Conservation (phyloP, 108 stramenopile genomes). For the Nitzschia sp. region DNA sequence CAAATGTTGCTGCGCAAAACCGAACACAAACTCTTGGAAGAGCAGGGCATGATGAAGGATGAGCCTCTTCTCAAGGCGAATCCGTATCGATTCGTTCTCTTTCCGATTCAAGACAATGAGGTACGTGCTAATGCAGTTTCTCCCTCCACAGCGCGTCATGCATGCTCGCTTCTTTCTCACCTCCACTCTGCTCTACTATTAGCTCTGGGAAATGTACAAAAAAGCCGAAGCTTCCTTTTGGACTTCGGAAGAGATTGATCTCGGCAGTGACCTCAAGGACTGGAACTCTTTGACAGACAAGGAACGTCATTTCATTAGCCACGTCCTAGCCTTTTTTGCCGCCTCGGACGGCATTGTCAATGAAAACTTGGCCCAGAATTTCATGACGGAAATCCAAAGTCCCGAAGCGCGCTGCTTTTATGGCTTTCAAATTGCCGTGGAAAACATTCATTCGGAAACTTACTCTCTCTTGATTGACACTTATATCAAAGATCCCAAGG, state of each 20-base stretch:
- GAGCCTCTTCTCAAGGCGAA: slow-evolving; percentile 85
- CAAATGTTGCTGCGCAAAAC: slow-evolving; percentile 28
- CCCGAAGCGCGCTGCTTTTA: slow-evolving; percentile 99
- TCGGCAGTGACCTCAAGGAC: slow-evolving; percentile 94
- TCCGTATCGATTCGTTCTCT: slow-evolving; percentile 95
- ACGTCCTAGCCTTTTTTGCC: slow-evolving; percentile 99
- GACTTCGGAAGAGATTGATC: slow-evolving; percentile 99
- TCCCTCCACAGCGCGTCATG: neutral
- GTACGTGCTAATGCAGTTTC: slow-evolving; percentile 70
- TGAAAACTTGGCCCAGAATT: slow-evolving; percentile 98
- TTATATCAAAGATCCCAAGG: slow-evolving; percentile 88
- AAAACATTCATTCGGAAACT: slow-evolving; percentile 99
- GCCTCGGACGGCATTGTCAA: slow-evolving; percentile 99
- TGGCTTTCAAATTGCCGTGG: slow-evolving; percentile 99
- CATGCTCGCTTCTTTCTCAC: neutral
- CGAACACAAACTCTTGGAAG: slow-evolving; percentile 71
- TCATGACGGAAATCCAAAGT: slow-evolving; percentile 94
- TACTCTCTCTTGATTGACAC: slow-evolving; percentile 99
- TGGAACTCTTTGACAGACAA: slow-evolving; percentile 89
- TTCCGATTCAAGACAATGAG: slow-evolving; percentile 97
- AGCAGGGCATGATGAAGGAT: slow-evolving; percentile 49
- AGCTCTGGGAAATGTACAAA: slow-evolving; percentile 98
- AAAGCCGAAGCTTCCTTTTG: slow-evolving; percentile 99
- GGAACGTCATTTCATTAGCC: slow-evolving; percentile 98
- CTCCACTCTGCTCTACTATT: neutral